Evolutionary conservation across 257 asterid genomes (phyloP).

Genomic region (Penstemon eatonii): DNA sequence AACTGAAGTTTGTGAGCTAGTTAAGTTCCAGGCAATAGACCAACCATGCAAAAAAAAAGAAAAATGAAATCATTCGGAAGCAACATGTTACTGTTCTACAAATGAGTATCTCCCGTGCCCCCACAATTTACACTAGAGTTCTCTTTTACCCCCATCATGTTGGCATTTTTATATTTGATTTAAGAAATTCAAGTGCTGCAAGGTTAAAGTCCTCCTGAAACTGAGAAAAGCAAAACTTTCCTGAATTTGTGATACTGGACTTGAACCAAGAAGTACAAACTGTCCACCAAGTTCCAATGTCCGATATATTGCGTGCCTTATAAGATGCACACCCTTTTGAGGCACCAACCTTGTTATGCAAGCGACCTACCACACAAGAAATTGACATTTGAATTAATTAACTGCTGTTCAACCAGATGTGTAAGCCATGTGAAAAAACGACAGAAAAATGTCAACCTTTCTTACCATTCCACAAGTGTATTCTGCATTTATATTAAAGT

Average conservation of each 20-base stretch:
- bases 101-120: background rate
- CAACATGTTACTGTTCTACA: background rate
- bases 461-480: background rate
- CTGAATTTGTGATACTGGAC: slow-evolving; percentile 94
- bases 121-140: background rate
- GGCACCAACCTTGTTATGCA: slow-evolving; percentile 98
- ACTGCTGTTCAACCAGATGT: slow-evolving; percentile 15
- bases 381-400: background rate
- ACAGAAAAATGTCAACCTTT: background rate
- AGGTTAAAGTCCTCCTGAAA: slow-evolving; percentile 14
- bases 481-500: slow-evolving; percentile 16
- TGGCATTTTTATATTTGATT: background rate
- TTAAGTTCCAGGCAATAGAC: background rate
- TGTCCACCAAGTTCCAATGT: slow-evolving; percentile 95
- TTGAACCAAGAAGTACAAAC: slow-evolving; percentile 94
- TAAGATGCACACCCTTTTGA: slow-evolving; percentile 96
- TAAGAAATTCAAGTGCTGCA: background rate
- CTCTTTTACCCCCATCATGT: background rate
- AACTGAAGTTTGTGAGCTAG: background rate
- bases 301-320: slow-evolving; percentile 85
- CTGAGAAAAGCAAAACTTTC: slow-evolving; percentile 36
- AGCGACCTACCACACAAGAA: slow-evolving; percentile 60
- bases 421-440: background rate
- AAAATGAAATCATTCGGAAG: background rate
- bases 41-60: background rate